Evolutionary conservation across 2,329 filamentous ascomycete genomes (phyloP).

Genomic region (Trichoderma lentiforme): DNA sequence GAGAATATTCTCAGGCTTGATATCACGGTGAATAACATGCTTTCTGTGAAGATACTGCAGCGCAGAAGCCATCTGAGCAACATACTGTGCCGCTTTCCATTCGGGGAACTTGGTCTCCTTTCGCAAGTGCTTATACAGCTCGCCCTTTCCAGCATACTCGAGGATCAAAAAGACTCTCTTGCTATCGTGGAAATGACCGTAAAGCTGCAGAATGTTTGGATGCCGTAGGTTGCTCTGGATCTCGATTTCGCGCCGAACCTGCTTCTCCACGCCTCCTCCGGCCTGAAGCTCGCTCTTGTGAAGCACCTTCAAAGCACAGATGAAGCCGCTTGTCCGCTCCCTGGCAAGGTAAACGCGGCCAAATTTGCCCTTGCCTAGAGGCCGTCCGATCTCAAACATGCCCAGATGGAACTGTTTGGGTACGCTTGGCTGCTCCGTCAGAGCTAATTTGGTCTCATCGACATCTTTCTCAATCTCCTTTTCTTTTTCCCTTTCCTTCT

Average conservation of each 20-base stretch:
- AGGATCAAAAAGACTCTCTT: constrained; percentile 70
- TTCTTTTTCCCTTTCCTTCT: neutral
- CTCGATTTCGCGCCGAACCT: constrained; percentile 69
- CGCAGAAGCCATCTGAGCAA: constrained; percentile 63
- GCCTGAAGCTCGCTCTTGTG: constrained; percentile 68
- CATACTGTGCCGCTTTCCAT: constrained; percentile 66
- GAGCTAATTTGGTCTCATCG: constrained; percentile 48
- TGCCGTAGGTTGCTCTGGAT: constrained; percentile 71
- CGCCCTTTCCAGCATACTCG: constrained; percentile 63
- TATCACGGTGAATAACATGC: constrained; percentile 33
- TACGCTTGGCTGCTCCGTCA: constrained; percentile 55
- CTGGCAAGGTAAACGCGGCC: constrained; percentile 70
- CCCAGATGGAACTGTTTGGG: constrained; percentile 74
- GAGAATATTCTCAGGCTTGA: constrained; percentile 73
- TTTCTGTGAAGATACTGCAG: constrained; percentile 32
- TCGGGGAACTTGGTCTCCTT: constrained; percentile 65
- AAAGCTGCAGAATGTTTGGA: constrained; percentile 61
- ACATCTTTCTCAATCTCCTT: constrained; percentile 46
- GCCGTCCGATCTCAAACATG: constrained; percentile 74
- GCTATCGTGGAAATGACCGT: constrained; percentile 69
- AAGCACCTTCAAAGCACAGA: constrained; percentile 69
- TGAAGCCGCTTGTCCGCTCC: constrained; percentile 62
- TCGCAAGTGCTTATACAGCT: constrained; percentile 68
- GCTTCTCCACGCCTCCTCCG: constrained; percentile 69
- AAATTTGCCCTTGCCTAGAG: constrained; percentile 71